phyloP scores from a whole-genome alignment of 768 basidiomycete genomes.

The Termitomyces sp. region DNA sequence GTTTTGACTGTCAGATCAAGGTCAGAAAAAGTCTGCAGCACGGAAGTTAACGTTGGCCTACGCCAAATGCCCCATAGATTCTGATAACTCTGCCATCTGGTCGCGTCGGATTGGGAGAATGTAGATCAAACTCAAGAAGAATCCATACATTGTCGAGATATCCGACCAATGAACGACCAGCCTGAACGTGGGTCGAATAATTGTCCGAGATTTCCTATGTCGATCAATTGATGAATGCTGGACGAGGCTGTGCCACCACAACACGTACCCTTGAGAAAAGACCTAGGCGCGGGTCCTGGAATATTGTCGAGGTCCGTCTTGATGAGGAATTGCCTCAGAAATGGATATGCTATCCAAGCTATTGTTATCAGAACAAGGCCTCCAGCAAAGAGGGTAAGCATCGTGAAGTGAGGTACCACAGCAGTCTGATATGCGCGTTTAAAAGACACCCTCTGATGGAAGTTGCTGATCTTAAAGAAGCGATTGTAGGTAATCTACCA shows the following conservation, averaged over 20 bases:
- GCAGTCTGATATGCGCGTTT: not conserved
- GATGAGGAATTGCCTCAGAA: conserved; percentile 9
- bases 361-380: conserved; percentile 6
- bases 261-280: conserved; percentile 23
- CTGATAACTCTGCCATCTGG: conserved; percentile 15
- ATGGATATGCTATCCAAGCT: conserved; percentile 8
- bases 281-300: conserved; percentile 24
- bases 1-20: not conserved
- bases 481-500: not conserved
- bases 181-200: conserved; percentile 11
- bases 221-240: not conserved
- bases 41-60: conserved; percentile 1
- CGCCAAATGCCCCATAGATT: conserved; percentile 15
- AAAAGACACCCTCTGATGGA: not conserved
- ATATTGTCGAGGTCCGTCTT: conserved; percentile 26
- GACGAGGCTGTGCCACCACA: not conserved
- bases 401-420: not conserved
- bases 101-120: not conserved
- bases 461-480: not conserved
- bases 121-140: not conserved
- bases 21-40: not conserved
- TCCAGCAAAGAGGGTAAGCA: conserved; percentile 4
- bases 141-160: conserved; percentile 9
- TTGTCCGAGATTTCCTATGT: conserved; percentile 13
- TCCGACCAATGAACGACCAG: conserved; percentile 12